Base-by-base conservation (phyloP, 768 basidiomycete species). In the Amanita inopinata region DNA sequence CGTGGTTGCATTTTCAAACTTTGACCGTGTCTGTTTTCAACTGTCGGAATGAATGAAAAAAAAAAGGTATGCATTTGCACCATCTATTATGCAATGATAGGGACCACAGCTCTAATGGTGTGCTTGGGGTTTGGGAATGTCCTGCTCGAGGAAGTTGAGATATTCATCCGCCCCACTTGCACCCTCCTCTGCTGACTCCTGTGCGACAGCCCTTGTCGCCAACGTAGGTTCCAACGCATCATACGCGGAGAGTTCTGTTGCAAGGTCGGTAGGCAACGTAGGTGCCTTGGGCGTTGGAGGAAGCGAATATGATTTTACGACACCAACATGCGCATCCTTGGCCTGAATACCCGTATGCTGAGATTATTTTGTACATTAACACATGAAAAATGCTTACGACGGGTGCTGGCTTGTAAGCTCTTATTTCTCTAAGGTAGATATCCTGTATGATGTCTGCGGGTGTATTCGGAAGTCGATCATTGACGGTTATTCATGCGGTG, bases 381-480 rank as follows among this genome's bases (percentile, higher is more conserved):
- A 12, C n/a, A 3, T 18, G 22, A 30, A 47, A 33, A 24, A 17
- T n/a, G 73, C 87, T 61, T 54, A 92, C 91, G 34, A 58, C 61
- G 4, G 77, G 66, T 25, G 78, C 66, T 30, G 87, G 72, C 70
- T 89, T 94, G 78, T 93, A 98, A 3, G 75, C 61, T 65, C 86
- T 93, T 55, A 98, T 73, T 68, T 94, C 85, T 56, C 73, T 80
- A 52, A 98, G 53, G 66, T 97, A 98, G 43, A 96, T 61, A 50
- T 96, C 91, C 74, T 93, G 87, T 40, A 97, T 73, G 57, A 93
- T 70, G 70, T 96, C 93, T 96, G 59, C 64, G 60, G 66, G 61
- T 53, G 51, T 54, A 65, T 58, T 62, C 65, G 66, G 64, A 56
- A 62, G 28, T 7, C 32, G 25, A 22, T 35, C 24, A 14, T 27